Base-by-base conservation (phyloP, 2,329 filamentous ascomycete genomes). In the Leptosphaerulina australis region DNA sequence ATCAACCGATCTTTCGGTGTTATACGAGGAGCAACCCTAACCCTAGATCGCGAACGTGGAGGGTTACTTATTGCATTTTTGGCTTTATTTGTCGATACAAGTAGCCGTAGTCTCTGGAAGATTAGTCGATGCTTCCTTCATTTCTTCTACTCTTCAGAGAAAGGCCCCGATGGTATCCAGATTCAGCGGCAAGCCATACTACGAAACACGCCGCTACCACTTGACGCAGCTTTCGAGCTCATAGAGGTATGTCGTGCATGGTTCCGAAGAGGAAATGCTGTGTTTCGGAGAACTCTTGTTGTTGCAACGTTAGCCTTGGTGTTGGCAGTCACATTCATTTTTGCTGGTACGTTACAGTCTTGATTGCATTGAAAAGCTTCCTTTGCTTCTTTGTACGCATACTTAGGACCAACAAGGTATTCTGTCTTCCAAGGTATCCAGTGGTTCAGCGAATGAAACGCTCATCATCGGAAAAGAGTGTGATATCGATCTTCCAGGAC, bases 151-250 rank as follows among this genome's bases (percentile, higher is more conserved):
- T 63, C 60, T 1, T 40, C 55, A 1, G 7, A 21, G 2, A n/a
- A 40, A 21, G 5, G 8, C 30, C 2, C 18, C 44, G 71, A 73
- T 43, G 67, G 57, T 6, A 15, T 70, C 2, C 57, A 71, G 22
- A 59, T 69, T 29, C 69, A 69, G 36, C 63, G 69, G 18, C 71
- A 74, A 44, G 58, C 68, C 0, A 59, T 72, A 4, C 52, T 74
- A 2, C 59, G 70, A 2, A 74, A 74, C 26, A 57, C 59, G 2
- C n/a, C 52, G 4, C 41, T 50, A 8, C 46, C 59, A 9, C 44
- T 22, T 11, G 56, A 45, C 35, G 58, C 50, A 5, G 35, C 51
- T 12, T 20, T 44, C 10, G 52, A 56, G 3, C 15, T 62, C 3
- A 9, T 36, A 17, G 17, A 3, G 10, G 39, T n/a, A n/a, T 39